phyloP scores from a whole-genome alignment of 1,284 basidiomycete species.

The Leccinum subatratum region DNA sequence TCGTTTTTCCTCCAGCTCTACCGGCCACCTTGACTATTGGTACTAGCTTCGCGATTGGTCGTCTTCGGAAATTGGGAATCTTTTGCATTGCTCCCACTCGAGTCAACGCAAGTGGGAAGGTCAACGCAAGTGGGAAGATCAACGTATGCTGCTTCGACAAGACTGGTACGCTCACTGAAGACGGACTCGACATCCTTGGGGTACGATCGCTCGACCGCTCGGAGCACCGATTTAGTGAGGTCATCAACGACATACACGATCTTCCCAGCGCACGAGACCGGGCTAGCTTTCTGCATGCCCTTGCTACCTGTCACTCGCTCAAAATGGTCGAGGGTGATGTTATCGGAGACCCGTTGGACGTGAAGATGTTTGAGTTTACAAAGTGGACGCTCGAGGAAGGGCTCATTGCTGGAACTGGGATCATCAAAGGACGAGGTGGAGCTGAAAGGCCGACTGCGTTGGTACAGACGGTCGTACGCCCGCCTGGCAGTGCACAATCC shows the following conservation, averaged over 20 bases:
- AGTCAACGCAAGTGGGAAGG: constrained; percentile 93
- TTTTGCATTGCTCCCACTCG: constrained; percentile 97
- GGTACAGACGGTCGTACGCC: constrained; percentile 95
- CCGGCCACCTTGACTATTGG: constrained; percentile 98
- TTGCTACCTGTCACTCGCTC: constrained; percentile 94
- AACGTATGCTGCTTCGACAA: constrained; percentile 99
- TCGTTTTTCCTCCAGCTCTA: constrained; percentile 95
- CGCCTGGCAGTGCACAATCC: constrained; percentile 87
- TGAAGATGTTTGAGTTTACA: constrained; percentile 98
- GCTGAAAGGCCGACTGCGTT: constrained; percentile 79
- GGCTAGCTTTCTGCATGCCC: constrained; percentile 84
- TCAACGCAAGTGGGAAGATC: constrained; percentile 96
- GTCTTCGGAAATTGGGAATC: constrained; percentile 84
- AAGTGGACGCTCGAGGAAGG: constrained; percentile 96
- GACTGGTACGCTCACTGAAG: constrained; percentile 97
- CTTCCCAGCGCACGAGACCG: constrained; percentile 73
- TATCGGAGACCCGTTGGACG: constrained; percentile 96
- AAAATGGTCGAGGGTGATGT: constrained; percentile 87
- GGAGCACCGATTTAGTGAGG: constrained; percentile 80
- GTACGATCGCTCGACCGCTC: constrained; percentile 78
- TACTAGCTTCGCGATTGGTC: constrained; percentile 89
- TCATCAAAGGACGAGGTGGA: constrained; percentile 62
- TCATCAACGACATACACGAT: constrained; percentile 83
- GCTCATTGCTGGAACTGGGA: constrained; percentile 62
- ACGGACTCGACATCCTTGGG: constrained; percentile 95